Evolutionary conservation across 2,329 filamentous ascomycete genomes (phyloP).

Genomic region (Gyromitra esculenta): DNA sequence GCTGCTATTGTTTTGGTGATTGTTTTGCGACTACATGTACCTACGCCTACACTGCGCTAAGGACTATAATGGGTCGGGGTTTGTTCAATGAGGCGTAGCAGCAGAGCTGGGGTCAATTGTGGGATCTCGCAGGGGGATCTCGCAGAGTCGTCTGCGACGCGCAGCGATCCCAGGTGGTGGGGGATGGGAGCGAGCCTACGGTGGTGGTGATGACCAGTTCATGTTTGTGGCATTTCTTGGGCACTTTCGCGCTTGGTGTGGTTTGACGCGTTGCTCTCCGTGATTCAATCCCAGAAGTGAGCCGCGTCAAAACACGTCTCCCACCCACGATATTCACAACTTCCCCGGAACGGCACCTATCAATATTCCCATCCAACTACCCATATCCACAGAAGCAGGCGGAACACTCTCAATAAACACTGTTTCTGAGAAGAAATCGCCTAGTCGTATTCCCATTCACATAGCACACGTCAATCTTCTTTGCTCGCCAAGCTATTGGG

Average conservation of each 20-base stretch:
- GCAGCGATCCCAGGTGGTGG: neutral
- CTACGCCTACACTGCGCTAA: no score
- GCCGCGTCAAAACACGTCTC: slow-evolving; percentile 47
- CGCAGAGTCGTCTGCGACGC: no score
- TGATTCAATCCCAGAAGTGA: slow-evolving; percentile 10
- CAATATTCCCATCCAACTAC: slow-evolving; percentile 7
- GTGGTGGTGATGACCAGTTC: neutral
- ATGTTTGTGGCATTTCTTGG: neutral
- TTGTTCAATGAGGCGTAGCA: no score
- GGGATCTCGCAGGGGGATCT: no score
- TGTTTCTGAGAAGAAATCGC: neutral
- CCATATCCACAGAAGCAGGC: neutral
- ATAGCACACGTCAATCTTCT: neutral
- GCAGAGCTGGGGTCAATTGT: no score
- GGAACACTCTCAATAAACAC: neutral
- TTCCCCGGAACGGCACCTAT: slow-evolving; percentile 16
- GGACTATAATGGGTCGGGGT: no score
- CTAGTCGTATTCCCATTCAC: neutral
- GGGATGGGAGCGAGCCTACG: no score
- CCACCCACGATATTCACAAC: slow-evolving; percentile 14
- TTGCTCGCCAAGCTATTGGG: slow-evolving; percentile 33
- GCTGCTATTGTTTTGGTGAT: neutral
- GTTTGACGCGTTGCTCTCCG: slow-evolving; percentile 36
- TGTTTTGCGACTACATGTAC: neutral
- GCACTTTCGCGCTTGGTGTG: slow-evolving; percentile 36